Percentiles rank a stretch among this genome's conserved stretches.
Conservation (phyloP, 164 flowering plant genomes). For the Aristolochia californica region DNA sequence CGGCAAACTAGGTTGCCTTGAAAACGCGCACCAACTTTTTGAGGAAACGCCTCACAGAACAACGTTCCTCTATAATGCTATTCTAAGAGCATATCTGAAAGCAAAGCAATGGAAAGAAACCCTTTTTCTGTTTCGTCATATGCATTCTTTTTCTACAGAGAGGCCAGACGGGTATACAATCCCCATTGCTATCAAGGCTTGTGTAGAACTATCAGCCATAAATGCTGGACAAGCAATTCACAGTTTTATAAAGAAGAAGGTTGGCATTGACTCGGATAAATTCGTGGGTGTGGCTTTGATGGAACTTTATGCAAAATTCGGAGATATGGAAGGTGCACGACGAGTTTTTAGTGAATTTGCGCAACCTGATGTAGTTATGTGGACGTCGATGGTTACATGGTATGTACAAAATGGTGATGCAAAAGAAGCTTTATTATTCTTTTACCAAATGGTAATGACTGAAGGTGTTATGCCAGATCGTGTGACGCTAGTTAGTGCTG, state of each 20-base stretch:
- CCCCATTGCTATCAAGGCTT: slow-evolving; percentile 42
- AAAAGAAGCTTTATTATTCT: slow-evolving; percentile 29
- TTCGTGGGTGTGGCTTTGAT: slow-evolving; percentile 52
- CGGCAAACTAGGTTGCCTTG: slow-evolving; percentile 12
- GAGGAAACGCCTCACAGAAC: slow-evolving; percentile 43
- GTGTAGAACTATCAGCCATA: slow-evolving; percentile 23
- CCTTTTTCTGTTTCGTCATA: slow-evolving; percentile 21
- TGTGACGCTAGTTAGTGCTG: slow-evolving; percentile 40
- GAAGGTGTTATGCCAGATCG: slow-evolving; percentile 19
- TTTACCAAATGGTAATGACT: slow-evolving; percentile 27
- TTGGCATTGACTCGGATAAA: slow-evolving; percentile 19
- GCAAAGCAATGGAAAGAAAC: slow-evolving; percentile 30
- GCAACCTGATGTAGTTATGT: slow-evolving; percentile 40
- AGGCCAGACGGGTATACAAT: slow-evolving; percentile 32
- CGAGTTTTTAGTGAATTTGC: slow-evolving; percentile 35
- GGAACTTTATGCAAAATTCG: slow-evolving; percentile 44
- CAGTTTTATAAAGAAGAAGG: slow-evolving; percentile 31
- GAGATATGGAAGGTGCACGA: slow-evolving; percentile 31
- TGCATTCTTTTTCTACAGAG: slow-evolving; percentile 10
- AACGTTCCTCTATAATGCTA: slow-evolving; percentile 34
- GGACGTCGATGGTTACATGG: slow-evolving; percentile 57
- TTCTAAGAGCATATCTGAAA: slow-evolving; percentile 27
- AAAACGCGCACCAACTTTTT: slow-evolving; percentile 33
- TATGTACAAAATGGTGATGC: slow-evolving; percentile 37
- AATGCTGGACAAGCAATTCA: slow-evolving; percentile 33